Evolutionary conservation across 2,329 filamentous ascomycete species (phyloP).

Genomic region (Plenodomus lindquistii): DNA sequence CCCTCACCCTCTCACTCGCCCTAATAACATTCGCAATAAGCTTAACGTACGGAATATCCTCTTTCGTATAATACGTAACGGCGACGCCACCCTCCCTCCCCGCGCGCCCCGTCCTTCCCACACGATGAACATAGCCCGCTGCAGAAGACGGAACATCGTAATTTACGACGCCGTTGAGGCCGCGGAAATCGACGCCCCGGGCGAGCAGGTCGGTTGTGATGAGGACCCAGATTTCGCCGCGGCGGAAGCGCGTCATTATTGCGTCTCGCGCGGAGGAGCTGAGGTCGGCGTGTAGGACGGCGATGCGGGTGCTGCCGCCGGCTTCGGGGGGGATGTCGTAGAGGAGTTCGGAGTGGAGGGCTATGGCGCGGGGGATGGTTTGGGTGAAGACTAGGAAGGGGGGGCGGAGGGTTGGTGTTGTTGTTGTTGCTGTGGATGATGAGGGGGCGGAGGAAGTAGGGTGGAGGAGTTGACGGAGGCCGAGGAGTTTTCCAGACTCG

Average conservation of each 20-base stretch:
- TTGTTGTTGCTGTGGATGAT: constrained; percentile 49
- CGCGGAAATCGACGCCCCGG: constrained; percentile 90
- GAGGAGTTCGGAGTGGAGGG: constrained; percentile 84
- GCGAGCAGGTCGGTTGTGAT: constrained; percentile 94
- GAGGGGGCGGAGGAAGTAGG: constrained; percentile 64
- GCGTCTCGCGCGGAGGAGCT: constrained; percentile 73
- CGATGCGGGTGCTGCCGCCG: constrained; percentile 81
- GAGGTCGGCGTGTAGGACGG: constrained; percentile 86
- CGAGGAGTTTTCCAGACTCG: constrained; percentile 90
- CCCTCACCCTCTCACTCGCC: constrained; percentile 72
- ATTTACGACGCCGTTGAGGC: constrained; percentile 94
- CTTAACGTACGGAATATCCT: constrained; percentile 88
- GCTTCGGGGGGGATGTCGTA: constrained; percentile 93
- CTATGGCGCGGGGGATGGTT: constrained; percentile 86
- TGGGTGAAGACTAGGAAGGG: constrained; percentile 97
- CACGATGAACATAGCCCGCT: constrained; percentile 89
- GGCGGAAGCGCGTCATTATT: constrained; percentile 88
- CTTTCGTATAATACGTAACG: constrained; percentile 93
- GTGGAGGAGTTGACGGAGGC: constrained; percentile 84
- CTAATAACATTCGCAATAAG: constrained; percentile 92
- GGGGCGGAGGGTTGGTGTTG: constrained; percentile 65
- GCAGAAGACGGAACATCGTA: constrained; percentile 95
- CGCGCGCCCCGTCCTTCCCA: constrained; percentile 86
- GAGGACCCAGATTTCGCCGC: constrained; percentile 92
- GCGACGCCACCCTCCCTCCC: constrained; percentile 86